Base-by-base conservation (phyloP, 352 stramenopile species). In the Pythium rishiriense region DNA sequence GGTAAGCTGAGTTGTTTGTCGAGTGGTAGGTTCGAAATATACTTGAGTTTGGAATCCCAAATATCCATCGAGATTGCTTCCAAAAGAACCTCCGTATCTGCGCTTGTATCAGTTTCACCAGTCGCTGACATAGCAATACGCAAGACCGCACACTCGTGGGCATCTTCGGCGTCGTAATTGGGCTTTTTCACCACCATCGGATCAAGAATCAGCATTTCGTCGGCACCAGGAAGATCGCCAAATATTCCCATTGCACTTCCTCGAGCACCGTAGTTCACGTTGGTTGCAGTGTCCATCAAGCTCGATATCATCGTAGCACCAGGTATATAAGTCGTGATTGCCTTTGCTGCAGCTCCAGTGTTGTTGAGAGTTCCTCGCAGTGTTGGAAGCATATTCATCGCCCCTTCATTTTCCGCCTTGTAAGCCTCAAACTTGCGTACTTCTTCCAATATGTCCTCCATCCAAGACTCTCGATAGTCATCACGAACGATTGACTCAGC, bases 21-120 rank as follows among this genome's bases (percentile, higher is more conserved):
- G 24, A 92, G 67, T 5, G 83, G 82, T 14, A 93, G 64, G 55
- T 91, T 93, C 14, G 87, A 93, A 19, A 79, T 83, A 55, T 93
- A 93, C 70, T 94, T 93, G 41, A 94, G 72, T 24, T 88, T 86
- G 12, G 81, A 84, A 50, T 90, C 80, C 78, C 82, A 96, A 58
- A 96, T 90, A 58, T 94, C 84, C 74, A 88, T 92, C 15, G 87
- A 87, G 46, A 96, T 96, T 3, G 87, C 87, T 69, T 96, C 87
- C 12, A 96, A 48, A 3, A 96, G 57, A 10, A 96, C 84, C 66
- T 96, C 87, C 0, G 85, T 78, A 41, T 94, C 85, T 21, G 83
- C 78, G 17, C 65, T 83, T 66, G 78, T 76, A 29, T 88, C 78
- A 24, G 61, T 65, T 31, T 90, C 79, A 52, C 74, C 78, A 26